These are phyloP conservation scores for Suhomyces sp. DNA, from an alignment of 805 yeast species.

Conservation along the genomic window DNA sequence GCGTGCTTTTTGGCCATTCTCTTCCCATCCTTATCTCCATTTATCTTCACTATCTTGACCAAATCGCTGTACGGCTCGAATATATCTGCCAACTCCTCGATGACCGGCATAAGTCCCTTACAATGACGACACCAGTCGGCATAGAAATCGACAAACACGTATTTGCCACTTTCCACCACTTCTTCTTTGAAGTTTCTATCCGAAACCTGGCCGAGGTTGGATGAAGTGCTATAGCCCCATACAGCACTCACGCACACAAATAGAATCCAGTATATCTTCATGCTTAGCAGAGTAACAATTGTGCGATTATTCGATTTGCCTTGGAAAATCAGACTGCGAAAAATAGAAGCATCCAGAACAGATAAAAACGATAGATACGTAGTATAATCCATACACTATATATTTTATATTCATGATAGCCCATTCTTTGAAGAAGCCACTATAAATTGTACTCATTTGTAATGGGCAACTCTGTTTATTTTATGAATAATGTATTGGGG, in stretches of 20 bases:
- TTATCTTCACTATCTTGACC: slow-evolving; percentile 51
- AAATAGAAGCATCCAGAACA: not conserved
- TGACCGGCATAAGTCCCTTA: slow-evolving; percentile 49
- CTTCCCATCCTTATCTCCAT: slow-evolving; percentile 56
- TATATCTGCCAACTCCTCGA: slow-evolving; percentile 30
- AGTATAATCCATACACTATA: too few relatives aligned
- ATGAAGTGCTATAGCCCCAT: slow-evolving; percentile 11
- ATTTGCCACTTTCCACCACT: slow-evolving; percentile 53
- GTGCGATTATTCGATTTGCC: not conserved
- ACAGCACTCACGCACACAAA: not conserved
- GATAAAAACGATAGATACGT: too few relatives aligned
- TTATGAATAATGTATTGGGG: too few relatives aligned
- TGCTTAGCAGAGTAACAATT: not conserved
- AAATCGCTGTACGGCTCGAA: slow-evolving; percentile 29
- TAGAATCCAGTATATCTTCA: not conserved
- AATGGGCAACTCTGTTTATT: too few relatives aligned
- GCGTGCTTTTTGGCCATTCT: slow-evolving; percentile 48
- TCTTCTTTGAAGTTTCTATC: slow-evolving; percentile 53
- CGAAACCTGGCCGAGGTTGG: slow-evolving; percentile 41
- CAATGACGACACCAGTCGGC: slow-evolving; percentile 78
- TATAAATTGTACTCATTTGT: too few relatives aligned
- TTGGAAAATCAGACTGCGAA: not conserved
- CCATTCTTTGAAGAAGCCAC: too few relatives aligned
- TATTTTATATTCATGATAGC: too few relatives aligned
- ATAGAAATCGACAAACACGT: slow-evolving; percentile 46